phyloP scores from a whole-genome alignment of 805 yeast genomes.

The Myxozyma monticola region DNA sequence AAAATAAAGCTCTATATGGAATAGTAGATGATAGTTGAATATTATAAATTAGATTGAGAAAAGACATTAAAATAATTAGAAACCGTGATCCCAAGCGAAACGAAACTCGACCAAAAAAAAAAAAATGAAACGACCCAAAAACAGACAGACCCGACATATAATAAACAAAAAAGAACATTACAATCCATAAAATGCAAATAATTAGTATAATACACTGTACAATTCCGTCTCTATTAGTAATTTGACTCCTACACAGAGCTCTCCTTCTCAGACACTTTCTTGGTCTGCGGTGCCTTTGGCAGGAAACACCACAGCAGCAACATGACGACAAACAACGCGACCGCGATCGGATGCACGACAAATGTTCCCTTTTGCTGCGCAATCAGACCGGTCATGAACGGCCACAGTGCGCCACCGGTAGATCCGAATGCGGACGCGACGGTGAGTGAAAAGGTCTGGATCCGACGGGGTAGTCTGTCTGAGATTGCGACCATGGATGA shows the following conservation, averaged over 20 bases:
- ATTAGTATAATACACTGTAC: no score
- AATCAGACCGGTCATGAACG: conserved; percentile 59
- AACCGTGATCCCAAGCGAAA: no score
- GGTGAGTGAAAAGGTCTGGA: conserved; percentile 70
- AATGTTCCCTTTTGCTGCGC: conserved; percentile 38
- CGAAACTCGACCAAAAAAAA: no score
- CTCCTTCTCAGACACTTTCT: background rate
- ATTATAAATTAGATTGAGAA: no score
- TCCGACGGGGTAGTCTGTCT: conserved; percentile 57
- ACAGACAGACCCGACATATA: no score
- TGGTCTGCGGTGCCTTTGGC: background rate
- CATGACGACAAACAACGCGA: conserved; percentile 32
- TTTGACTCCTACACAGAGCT: background rate
- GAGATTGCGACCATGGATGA: conserved; percentile 65
- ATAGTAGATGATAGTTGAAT: no score
- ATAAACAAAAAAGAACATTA: no score
- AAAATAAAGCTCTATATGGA: no score
- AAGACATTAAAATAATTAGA: no score
- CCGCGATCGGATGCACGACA: conserved; percentile 34
- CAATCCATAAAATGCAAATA: no score
- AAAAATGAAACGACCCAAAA: no score
- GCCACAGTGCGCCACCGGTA: conserved; percentile 75
- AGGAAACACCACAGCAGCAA: conserved; percentile 31
- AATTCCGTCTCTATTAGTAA: no score
- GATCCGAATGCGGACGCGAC: conserved; percentile 77